These are phyloP conservation scores for Globisporangium abappressorium DNA, from an alignment of 352 stramenopile species.

Conservation along the genomic window DNA sequence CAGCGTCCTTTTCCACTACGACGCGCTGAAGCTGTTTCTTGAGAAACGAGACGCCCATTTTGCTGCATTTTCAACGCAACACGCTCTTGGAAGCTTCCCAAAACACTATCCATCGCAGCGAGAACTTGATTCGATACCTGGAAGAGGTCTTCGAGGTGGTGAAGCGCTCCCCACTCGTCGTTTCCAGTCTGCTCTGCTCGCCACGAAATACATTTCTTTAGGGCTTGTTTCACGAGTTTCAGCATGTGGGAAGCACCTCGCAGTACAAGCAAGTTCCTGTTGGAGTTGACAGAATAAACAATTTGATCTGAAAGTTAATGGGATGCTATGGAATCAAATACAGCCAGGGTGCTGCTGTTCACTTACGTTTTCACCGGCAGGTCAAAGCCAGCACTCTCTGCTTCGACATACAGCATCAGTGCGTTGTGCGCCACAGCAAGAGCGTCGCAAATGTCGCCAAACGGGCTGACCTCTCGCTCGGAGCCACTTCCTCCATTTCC, in stretches of 20 bases:
- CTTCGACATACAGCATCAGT: slow-evolving; percentile 43
- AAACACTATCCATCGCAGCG: slow-evolving; percentile 34
- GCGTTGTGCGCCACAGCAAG: slow-evolving; percentile 41
- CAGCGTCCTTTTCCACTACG: slow-evolving; percentile 25
- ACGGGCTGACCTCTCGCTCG: slow-evolving; percentile 22
- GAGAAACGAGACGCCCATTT: slow-evolving; percentile 13
- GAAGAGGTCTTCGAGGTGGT: slow-evolving; percentile 47
- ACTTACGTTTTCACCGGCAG: slow-evolving; percentile 45
- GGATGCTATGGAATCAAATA: neutral
- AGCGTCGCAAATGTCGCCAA: slow-evolving; percentile 36
- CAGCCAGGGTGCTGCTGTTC: neutral
- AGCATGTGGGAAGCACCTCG: slow-evolving; percentile 35
- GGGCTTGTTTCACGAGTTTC: slow-evolving; percentile 27
- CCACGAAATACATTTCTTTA: slow-evolving; percentile 50
- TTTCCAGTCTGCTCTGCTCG: slow-evolving; percentile 34
- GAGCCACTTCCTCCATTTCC: neutral
- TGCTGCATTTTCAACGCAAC: slow-evolving; percentile 69
- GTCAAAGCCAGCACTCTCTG: slow-evolving; percentile 50
- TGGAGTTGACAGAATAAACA: neutral
- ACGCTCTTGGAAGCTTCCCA: slow-evolving; percentile 56
- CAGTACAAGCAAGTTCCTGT: slow-evolving; percentile 41
- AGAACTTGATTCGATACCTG: slow-evolving; percentile 30
- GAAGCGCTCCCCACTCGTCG: slow-evolving; percentile 32
- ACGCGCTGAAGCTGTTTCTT: slow-evolving; percentile 9
- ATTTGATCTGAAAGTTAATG: neutral